Percentiles rank a stretch among this genome's conserved stretches.
phyloP scores from a whole-genome alignment of 495 filamentous ascomycete genomes.

The Amniculicola lignicola region DNA sequence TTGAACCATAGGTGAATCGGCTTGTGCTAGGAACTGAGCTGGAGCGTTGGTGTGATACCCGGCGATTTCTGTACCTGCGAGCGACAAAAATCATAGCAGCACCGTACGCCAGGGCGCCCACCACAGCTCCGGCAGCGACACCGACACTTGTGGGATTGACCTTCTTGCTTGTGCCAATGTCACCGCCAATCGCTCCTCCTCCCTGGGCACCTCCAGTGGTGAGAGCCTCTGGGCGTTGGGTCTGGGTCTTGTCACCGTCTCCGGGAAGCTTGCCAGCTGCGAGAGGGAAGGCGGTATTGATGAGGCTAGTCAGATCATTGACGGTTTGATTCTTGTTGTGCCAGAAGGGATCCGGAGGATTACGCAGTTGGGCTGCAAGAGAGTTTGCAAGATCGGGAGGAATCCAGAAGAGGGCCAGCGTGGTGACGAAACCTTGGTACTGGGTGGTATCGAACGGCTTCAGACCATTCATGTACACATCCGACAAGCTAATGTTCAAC shows the following conservation, averaged over 20 bases:
- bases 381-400: constrained; percentile 61
- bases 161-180: constrained; percentile 51
- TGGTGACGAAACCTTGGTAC: constrained; percentile 75
- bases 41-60: constrained; percentile 72
- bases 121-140: constrained; percentile 73
- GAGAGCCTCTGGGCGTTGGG: constrained; percentile 34
- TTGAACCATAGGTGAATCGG: constrained; percentile 49
- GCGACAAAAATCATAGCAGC: constrained; percentile 98
- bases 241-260: constrained; percentile 37
- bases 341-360: constrained; percentile 71
- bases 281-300: constrained; percentile 82
- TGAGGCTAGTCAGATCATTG: constrained; percentile 67
- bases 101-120: constrained; percentile 85
- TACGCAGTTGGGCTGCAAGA: constrained; percentile 61
- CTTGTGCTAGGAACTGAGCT: constrained; percentile 56
- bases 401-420: constrained; percentile 71
- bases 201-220: constrained; percentile 26
- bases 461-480: constrained; percentile 68
- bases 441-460: constrained; percentile 71
- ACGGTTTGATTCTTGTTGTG: constrained; percentile 58
- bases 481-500: constrained; percentile 47
- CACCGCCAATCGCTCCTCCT: constrained; percentile 48
- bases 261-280: constrained; percentile 53
- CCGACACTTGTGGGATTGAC: constrained; percentile 76
- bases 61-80: constrained; percentile 85